Evolutionary conservation across 352 stramenopile species (phyloP), one percentile per base, ranked within the genome.

Genomic region (Globisporangium polare): DNA sequence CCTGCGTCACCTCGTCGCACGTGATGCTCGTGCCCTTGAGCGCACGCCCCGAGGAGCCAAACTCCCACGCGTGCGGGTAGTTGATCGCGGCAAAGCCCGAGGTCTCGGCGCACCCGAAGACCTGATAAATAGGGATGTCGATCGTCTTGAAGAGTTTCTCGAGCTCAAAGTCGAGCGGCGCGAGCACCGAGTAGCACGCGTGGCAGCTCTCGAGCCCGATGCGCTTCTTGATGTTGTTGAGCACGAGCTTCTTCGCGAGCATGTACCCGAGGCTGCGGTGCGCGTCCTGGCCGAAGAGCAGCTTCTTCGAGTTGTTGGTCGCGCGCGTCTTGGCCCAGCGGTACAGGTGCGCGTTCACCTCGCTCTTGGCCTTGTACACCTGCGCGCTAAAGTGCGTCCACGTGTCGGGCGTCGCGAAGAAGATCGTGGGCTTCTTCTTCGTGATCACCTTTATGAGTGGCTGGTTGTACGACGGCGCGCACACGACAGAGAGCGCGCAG

Each of bases 141-240:
- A 94, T 86, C 1, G 79, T 92, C 71, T 89, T 88, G 59, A 94
- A 94, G 1, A 94, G 72, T 62, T 80, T 80, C 53, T 90, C 80
- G 5, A 91, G 80, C 62, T 92, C 83, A 39, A 92, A 92, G 51
- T 90, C 80, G 10, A 94, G 69, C 41, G 83, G 80, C 39, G 86
- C 81, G 20, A 93, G 66, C 42, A 95, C 65, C 17, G 83, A 91
- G 60, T 86, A 92, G 66, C 86, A 95, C 20, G 78, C 71, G 9
- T 74, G 72, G 53, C 82, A 92, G 54, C 81, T 86, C 70, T 89
- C 77, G 15, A 94, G 68, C 8, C 85, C 85, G 31, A 94, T 74
- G 50, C 83, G 84, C 62, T 88, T 88, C 65, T 92, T 92, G 49
- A 94, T 86, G 27, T 68, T 78, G 65, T 88, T 84, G 8, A 95